Percentiles rank a stretch among this genome's conserved stretches.
Conservation (phyloP, 1,284 basidiomycete genomes). For the Leccinum angustisporum region DNA sequence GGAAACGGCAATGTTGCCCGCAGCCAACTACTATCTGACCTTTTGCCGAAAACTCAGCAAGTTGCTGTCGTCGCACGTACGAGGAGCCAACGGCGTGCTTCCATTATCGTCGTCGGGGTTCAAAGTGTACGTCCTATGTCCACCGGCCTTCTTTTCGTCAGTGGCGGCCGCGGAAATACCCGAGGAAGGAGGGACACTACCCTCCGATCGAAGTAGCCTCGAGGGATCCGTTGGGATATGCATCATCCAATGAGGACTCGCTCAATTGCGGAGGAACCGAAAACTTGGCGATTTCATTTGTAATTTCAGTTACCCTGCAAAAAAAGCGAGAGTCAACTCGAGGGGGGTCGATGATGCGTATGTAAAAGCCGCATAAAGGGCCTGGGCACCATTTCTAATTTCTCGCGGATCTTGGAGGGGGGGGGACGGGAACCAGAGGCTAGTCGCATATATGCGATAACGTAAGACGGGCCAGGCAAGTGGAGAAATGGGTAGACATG, state of each 20-base stretch:
- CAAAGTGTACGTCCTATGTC: not conserved
- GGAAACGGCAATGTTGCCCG: not conserved
- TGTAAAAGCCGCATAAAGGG: not conserved
- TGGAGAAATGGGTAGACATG: not conserved
- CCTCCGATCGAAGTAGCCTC: not conserved
- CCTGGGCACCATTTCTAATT: not conserved
- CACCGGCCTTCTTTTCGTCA: not conserved
- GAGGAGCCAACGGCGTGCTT: not conserved
- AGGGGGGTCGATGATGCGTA: not conserved
- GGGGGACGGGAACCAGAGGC: constrained; percentile 4
- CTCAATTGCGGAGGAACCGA: not conserved
- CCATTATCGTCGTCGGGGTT: not conserved
- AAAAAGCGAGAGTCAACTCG: not conserved
- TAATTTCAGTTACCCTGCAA: not conserved
- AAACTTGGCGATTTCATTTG: not conserved
- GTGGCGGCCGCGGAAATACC: not conserved
- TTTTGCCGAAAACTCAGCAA: not conserved
- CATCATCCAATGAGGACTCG: not conserved
- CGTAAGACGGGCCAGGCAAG: constrained; percentile 16
- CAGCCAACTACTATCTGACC: not conserved
- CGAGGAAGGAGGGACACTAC: not conserved
- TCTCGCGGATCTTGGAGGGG: constrained; percentile 6
- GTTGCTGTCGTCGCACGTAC: constrained; percentile 3
- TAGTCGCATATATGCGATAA: constrained; percentile 7
- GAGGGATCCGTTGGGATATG: not conserved